Base-by-base conservation (phyloP, 2,329 filamentous ascomycete genomes). In the Beauveria australis region DNA sequence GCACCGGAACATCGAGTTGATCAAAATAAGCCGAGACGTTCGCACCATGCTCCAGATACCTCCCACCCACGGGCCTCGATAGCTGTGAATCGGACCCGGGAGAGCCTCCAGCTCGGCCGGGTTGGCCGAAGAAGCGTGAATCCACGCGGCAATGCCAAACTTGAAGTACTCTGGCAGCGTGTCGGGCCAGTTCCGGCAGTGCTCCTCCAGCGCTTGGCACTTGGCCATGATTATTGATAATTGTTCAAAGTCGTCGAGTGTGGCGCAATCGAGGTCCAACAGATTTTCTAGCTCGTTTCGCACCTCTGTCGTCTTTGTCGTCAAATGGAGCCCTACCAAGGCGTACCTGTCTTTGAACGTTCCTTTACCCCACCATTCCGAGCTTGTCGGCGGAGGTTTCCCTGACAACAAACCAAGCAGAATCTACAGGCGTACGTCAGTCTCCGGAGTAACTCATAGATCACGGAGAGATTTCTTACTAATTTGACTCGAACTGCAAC, bases 321-420 rank as follows among this genome's bases (percentile, higher is more conserved):
- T 30, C 28, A 57, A 19, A 5, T 57, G 41, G 8, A 57, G 53
- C 8, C 53, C 41, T 24, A 47, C 30, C 43, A 57, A 33, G 43
- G 53, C 53, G 19, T 48, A 57, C 12, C n/a, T 57, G 53, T 57
- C 53, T 47, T 57, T 57, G 16, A 47, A 57, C 8, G 53, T 57
- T 19, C 53, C 53, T 26, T 48, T 40, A 8, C 41, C 41, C 53
- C 53, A 57, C 53, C 53, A 57, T 19, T 57, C 53, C 6, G 41
- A 33, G 3, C 14, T 16, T 1, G 53, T 47, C 12, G 41, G 53
- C 9, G 30, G 28, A n/a, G 43, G 43, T 44, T 37, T 57, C 8
- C 44, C 53, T 1, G 24, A 19, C 3, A 57, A 28, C 41, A 57
- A 22, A 24, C 43, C 41, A 19, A 48, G 43, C 9, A 57, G 28